Conservation (phyloP, 345 rosid genomes). For the Angophora floribunda region DNA sequence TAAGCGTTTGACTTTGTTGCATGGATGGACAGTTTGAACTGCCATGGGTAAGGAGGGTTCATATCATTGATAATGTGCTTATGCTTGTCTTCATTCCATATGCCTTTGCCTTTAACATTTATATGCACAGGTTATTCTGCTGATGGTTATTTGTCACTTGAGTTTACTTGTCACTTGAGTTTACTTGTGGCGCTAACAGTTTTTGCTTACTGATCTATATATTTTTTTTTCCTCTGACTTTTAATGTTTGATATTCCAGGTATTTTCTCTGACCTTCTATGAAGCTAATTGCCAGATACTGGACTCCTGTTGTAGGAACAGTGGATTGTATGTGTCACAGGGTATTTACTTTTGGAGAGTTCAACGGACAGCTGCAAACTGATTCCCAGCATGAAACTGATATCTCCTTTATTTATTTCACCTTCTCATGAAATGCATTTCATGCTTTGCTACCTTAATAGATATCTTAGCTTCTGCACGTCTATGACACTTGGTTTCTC, state of each 20-base stretch:
- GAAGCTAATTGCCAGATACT: constrained; percentile 90
- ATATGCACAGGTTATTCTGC: background rate
- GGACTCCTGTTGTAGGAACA: constrained; percentile 75
- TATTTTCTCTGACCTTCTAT: constrained; percentile 94
- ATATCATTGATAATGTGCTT: background rate
- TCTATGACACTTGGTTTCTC: background rate
- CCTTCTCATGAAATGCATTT: background rate
- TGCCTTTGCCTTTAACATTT: background rate
- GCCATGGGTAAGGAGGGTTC: background rate
- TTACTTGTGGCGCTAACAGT: background rate
- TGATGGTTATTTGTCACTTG: background rate
- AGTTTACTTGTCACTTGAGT: no score
- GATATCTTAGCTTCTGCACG: background rate
- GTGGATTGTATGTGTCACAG: constrained; percentile 96
- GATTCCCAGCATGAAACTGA: constrained; percentile 13
- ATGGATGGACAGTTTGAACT: background rate
- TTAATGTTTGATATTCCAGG: constrained; percentile 77
- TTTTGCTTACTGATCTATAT: background rate
- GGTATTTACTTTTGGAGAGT: constrained; percentile 42
- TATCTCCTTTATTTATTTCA: background rate
- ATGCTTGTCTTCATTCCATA: background rate
- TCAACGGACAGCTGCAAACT: constrained; percentile 13
- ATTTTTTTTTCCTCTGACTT: constrained; percentile 36
- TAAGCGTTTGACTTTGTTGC: background rate
- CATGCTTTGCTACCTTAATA: background rate